Conservation (phyloP, 805 yeast species). For the Lipomyces japonicus region DNA sequence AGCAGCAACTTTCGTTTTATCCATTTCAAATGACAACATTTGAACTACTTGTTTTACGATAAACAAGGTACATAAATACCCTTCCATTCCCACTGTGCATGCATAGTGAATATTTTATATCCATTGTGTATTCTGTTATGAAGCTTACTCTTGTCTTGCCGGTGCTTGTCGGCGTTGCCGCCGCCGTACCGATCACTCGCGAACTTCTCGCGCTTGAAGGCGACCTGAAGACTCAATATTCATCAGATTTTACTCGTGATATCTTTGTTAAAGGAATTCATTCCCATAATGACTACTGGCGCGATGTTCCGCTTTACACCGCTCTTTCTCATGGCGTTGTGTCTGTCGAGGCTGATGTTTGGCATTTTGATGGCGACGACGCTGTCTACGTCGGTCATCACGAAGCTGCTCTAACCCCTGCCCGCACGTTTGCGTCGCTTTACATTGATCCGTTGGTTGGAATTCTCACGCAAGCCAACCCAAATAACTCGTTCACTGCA, state of each 20-base stretch:
- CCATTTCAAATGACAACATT: too few relatives aligned
- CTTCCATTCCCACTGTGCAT: too few relatives aligned
- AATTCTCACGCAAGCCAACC: conserved; percentile 50
- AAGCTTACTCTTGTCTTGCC: too few relatives aligned
- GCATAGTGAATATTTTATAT: too few relatives aligned
- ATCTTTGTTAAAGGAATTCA: conserved; percentile 46
- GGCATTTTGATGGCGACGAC: conserved; percentile 43
- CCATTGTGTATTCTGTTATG: too few relatives aligned
- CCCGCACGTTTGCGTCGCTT: conserved; percentile 46
- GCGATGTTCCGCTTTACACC: conserved; percentile 46
- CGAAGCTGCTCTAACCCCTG: conserved; percentile 44
- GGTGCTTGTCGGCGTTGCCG: conserved; percentile 15
- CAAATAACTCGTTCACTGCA: conserved; percentile 25
- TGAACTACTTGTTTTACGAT: too few relatives aligned
- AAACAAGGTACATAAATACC: too few relatives aligned
- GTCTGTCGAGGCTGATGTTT: conserved; percentile 55
- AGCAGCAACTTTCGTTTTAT: too few relatives aligned
- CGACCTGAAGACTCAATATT: conserved; percentile 14
- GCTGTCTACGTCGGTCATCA: conserved; percentile 55
- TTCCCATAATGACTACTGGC: conserved; percentile 55
- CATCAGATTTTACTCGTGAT: conserved; percentile 25
- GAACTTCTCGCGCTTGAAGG: conserved; percentile 13
- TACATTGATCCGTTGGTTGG: conserved; percentile 53
- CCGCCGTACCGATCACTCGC: conserved; percentile 18
- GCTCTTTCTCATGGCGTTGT: conserved; percentile 48